Evolutionary conservation across 129 eudicot genomes (phyloP).

Genomic region (Arctium lappa): DNA sequence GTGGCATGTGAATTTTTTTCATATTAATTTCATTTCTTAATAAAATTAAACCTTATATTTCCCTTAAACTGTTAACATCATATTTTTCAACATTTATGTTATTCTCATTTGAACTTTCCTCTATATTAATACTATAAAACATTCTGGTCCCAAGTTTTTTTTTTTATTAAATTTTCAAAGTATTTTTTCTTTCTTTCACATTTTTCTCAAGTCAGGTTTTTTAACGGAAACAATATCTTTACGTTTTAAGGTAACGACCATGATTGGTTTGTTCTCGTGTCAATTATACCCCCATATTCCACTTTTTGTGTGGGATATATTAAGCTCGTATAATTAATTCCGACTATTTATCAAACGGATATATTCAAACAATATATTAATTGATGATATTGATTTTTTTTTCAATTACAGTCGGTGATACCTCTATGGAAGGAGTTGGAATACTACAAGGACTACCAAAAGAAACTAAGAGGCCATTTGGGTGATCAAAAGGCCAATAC

Average conservation of each 20-base stretch:
- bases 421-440: conserved; percentile 75
- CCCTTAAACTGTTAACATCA: neutral
- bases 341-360: neutral
- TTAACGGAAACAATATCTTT: no score
- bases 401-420: conserved; percentile 52
- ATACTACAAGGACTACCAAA: conserved; percentile 70
- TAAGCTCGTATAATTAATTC: neutral
- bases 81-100: no score
- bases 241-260: no score
- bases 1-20: neutral
- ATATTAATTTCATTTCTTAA: neutral
- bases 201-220: no score
- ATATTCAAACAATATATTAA: neutral
- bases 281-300: no score
- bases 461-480: conserved; percentile 42
- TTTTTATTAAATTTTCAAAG: no score
- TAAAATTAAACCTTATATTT: neutral
- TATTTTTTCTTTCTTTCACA: no score
- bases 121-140: no score
- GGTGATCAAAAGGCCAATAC: conserved; percentile 45
- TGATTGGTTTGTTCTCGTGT: no score
- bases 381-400: neutral
- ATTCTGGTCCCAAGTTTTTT: no score
- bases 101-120: no score
- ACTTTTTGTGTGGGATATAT: neutral